phyloP scores from a whole-genome alignment of 2,329 filamentous ascomycete genomes.

The Amauroascus niger region DNA sequence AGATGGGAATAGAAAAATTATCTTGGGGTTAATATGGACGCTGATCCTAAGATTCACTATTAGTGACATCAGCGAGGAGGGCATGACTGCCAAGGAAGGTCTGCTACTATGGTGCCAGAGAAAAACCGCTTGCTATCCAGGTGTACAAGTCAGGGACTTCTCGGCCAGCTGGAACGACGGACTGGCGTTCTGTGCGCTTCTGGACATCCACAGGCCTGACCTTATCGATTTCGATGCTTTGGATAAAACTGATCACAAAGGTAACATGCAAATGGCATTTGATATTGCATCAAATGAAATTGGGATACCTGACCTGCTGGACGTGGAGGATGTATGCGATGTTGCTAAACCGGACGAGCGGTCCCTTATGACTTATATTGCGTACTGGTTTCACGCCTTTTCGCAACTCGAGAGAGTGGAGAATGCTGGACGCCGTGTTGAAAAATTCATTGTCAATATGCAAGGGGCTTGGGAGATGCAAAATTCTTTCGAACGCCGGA shows the following conservation, averaged over 20 bases:
- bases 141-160: constrained; percentile 91
- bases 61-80: constrained; percentile 96
- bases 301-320: constrained; percentile 86
- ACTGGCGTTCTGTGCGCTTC: constrained; percentile 85
- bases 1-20: constrained; percentile 95
- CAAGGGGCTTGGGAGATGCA: constrained; percentile 99
- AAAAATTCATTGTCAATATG: constrained; percentile 99
- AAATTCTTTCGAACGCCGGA: constrained; percentile 83
- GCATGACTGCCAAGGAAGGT: constrained; percentile 94
- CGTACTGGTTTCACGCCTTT: constrained; percentile 99
- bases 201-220: constrained; percentile 95
- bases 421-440: constrained; percentile 88
- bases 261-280: constrained; percentile 97
- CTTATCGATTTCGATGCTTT: constrained; percentile 92
- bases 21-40: constrained; percentile 94
- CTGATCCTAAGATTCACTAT: constrained; percentile 97
- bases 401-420: constrained; percentile 98
- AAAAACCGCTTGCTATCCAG: constrained; percentile 97
- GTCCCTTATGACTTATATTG: constrained; percentile 98
- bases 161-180: constrained; percentile 96
- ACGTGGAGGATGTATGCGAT: constrained; percentile 97
- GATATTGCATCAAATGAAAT: constrained; percentile 95
- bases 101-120: constrained; percentile 93
- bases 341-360: constrained; percentile 92
- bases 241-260: constrained; percentile 86